phyloP scores from a whole-genome alignment of 2,329 filamentous ascomycete species.

The Aspergillus thermomutatus region DNA sequence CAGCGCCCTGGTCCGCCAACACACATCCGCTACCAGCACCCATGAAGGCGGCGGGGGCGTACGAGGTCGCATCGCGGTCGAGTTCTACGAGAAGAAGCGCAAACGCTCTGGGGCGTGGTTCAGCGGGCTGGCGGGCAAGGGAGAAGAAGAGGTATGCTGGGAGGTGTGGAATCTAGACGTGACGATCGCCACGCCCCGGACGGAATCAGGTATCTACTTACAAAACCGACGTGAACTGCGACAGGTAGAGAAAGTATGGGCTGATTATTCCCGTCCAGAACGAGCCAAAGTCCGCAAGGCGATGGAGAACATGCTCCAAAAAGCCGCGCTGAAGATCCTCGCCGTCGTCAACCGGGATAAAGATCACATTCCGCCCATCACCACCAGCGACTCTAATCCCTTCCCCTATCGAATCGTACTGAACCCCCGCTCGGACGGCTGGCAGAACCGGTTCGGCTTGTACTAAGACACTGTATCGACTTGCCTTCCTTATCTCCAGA shows the following conservation, averaged over 20 bases:
- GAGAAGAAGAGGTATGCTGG: conserved; percentile 94
- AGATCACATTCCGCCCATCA: conserved; percentile 95
- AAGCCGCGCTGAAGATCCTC: conserved; percentile 85
- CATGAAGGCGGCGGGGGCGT: conserved; percentile 55
- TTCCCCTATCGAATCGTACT: conserved; percentile 93
- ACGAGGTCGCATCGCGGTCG: conserved; percentile 75
- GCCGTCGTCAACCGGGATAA: conserved; percentile 83
- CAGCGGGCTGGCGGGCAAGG: conserved; percentile 50
- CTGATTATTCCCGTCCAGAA: conserved; percentile 50
- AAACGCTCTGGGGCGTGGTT: conserved; percentile 75
- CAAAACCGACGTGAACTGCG: neutral
- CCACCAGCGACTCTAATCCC: conserved; percentile 83
- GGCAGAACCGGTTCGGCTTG: conserved; percentile 75
- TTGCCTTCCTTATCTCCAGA: neutral
- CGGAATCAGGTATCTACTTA: conserved; percentile 67
- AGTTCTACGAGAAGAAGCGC: conserved; percentile 92
- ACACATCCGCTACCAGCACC: conserved; percentile 59
- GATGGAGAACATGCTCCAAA: conserved; percentile 85
- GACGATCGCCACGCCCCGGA: conserved; percentile 84
- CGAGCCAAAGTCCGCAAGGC: conserved; percentile 82
- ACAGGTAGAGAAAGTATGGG: neutral
- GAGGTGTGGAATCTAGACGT: conserved; percentile 93
- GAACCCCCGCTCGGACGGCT: conserved; percentile 75
- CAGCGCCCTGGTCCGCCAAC: conserved; percentile 71
- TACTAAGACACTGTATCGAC: conserved; percentile 47